Percentiles rank a stretch among this genome's conserved stretches.
Evolutionary conservation across 1,139 yeast genomes (phyloP).

Genomic region (Geotrichum macrosporum): DNA sequence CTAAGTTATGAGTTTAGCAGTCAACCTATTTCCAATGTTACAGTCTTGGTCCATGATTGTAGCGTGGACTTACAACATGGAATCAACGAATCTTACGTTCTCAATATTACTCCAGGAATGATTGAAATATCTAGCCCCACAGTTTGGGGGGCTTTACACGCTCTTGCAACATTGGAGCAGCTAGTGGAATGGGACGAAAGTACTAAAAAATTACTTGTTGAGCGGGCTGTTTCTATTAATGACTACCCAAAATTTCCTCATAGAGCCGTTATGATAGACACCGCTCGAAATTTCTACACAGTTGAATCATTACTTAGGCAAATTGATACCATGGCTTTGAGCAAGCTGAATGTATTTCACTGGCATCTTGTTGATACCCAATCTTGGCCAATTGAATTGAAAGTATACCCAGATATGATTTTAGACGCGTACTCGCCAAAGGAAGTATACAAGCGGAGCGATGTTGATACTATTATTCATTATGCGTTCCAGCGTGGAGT

Average conservation of each 20-base stretch:
- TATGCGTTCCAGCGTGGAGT: conserved; percentile 45
- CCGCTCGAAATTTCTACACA: conserved; percentile 44
- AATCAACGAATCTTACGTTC: conserved; percentile 44
- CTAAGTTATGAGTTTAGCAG: neutral
- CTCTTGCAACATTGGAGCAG: conserved; percentile 46
- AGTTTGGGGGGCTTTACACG: conserved; percentile 48
- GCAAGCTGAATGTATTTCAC: conserved; percentile 46
- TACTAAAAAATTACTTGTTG: conserved; percentile 28
- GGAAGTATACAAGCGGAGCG: conserved; percentile 41
- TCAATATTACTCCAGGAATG: conserved; percentile 26
- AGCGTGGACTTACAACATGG: conserved; percentile 42
- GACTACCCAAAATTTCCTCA: conserved; percentile 46
- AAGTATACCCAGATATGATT: conserved; percentile 43
- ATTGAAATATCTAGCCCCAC: conserved; percentile 40
- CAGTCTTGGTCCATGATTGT: conserved; percentile 32
- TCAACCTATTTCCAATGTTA: conserved; percentile 16
- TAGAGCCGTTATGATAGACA: conserved; percentile 47
- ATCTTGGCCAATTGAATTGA: conserved; percentile 45
- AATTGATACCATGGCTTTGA: conserved; percentile 44
- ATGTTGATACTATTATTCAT: conserved; percentile 37
- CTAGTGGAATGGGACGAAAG: conserved; percentile 30
- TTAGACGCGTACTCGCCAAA: conserved; percentile 43
- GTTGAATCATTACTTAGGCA: conserved; percentile 39
- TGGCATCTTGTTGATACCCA: conserved; percentile 49
- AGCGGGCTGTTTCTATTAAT: conserved; percentile 39